phyloP scores from a whole-genome alignment of 176 grass and related monocot genomes.

The Carex littledalei region DNA sequence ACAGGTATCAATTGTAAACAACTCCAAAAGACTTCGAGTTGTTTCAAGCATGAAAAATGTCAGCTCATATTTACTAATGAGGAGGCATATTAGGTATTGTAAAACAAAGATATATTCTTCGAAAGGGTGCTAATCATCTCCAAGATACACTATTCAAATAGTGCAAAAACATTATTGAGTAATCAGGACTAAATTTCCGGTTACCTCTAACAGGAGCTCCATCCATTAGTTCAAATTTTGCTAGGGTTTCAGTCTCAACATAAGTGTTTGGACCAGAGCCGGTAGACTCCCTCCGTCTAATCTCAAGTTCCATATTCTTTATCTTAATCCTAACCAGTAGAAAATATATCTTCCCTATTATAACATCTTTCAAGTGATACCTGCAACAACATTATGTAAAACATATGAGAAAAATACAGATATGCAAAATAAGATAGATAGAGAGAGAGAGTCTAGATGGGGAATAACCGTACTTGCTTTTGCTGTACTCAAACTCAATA shows the following conservation, averaged over 20 bases:
- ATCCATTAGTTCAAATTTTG: conserved; percentile 99
- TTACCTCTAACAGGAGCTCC: conserved; percentile 98
- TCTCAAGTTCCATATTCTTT: conserved; percentile 98
- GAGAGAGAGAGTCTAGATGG: neutral
- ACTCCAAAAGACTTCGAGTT: neutral
- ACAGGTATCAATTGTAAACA: neutral
- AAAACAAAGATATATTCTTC: neutral
- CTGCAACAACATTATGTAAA: conserved; percentile 31
- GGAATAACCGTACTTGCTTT: conserved; percentile 69
- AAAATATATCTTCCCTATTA: conserved; percentile 95
- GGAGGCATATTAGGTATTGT: neutral
- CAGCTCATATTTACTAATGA: neutral
- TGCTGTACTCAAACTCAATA: conserved; percentile 98
- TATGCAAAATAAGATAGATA: neutral
- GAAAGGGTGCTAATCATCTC: neutral
- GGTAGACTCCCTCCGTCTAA: conserved; percentile 84
- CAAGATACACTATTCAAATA: neutral
- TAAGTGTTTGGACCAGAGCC: conserved; percentile 95
- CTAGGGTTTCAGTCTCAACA: conserved; percentile 99
- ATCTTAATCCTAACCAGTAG: conserved; percentile 99
- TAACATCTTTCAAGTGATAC: conserved; percentile 96
- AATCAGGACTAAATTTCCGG: neutral
- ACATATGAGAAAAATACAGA: neutral
- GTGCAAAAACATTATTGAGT: neutral
- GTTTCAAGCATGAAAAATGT: neutral